phyloP scores from a whole-genome alignment of 2,329 filamentous ascomycete genomes.

The Colletotrichum liriopes region DNA sequence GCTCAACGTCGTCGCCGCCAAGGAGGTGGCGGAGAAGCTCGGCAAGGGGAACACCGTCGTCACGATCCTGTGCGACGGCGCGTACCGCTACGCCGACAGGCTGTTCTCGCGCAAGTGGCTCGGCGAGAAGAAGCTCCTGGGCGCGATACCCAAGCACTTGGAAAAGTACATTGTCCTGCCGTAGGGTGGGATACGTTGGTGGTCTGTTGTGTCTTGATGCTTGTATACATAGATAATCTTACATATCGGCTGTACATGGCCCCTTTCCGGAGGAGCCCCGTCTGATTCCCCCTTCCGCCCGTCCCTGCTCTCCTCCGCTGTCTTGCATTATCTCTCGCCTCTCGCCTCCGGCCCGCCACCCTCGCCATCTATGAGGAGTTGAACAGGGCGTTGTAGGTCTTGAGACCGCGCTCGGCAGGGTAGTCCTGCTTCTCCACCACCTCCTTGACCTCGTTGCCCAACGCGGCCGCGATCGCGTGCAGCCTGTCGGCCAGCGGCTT shows the following conservation, averaged over 20 bases:
- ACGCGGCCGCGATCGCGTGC: constrained; percentile 54
- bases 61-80: constrained; percentile 94
- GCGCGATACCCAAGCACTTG: constrained; percentile 86
- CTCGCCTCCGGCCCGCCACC: background rate
- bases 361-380: background rate
- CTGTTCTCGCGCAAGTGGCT: constrained; percentile 95
- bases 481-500: constrained; percentile 56
- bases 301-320: background rate
- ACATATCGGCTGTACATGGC: constrained; percentile 45
- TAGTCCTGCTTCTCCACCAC: constrained; percentile 44
- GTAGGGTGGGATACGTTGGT: constrained; percentile 54
- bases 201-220: constrained; percentile 35
- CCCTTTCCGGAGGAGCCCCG: constrained; percentile 32
- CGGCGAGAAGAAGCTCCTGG: constrained; percentile 85
- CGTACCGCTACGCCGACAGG: constrained; percentile 96
- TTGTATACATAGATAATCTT: constrained; percentile 44
- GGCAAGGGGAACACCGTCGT: constrained; percentile 93
- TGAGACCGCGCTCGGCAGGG: constrained; percentile 45
- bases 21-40: constrained; percentile 92
- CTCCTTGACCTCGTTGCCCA: constrained; percentile 56
- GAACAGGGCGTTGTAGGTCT: constrained; percentile 42
- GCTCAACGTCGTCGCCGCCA: constrained; percentile 94
- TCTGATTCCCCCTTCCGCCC: constrained; percentile 10
- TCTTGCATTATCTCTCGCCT: background rate
- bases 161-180: constrained; percentile 96